A percentile compares a stretch with the other conserved stretches of the same genome.
phyloP scores from a whole-genome alignment of 2,329 filamentous ascomycete genomes.

The Aspergillus floridensis region DNA sequence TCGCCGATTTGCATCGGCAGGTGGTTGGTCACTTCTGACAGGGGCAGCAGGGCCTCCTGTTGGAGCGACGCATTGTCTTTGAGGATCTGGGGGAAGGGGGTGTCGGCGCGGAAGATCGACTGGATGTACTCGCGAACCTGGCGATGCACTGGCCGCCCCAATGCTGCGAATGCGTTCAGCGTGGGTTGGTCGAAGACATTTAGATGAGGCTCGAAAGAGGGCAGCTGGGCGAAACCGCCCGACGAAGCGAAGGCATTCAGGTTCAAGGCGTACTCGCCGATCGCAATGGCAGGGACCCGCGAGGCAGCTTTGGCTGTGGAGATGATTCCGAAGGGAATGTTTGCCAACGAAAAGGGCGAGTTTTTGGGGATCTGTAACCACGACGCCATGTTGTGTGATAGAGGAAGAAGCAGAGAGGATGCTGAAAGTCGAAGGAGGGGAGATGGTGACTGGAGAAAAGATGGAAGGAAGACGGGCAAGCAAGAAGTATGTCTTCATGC shows the following conservation, averaged over 20 bases:
- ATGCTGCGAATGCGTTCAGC: conserved; percentile 69
- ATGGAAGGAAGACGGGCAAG: not conserved
- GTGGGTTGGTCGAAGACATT: conserved; percentile 63
- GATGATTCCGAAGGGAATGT: conserved; percentile 82
- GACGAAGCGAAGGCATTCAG: conserved; percentile 60
- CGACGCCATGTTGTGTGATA: conserved; percentile 43
- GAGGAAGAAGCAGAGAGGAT: not conserved
- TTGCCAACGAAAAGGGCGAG: conserved; percentile 71
- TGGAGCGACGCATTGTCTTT: conserved; percentile 61
- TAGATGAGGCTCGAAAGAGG: conserved; percentile 57
- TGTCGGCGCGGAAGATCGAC: conserved; percentile 60
- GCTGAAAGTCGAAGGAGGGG: not conserved
- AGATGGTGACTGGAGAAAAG: not conserved
- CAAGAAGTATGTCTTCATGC: not conserved
- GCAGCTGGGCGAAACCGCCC: conserved; percentile 59
- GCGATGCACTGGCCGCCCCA: conserved; percentile 66
- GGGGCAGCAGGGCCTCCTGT: conserved; percentile 57
- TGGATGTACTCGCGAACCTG: conserved; percentile 69
- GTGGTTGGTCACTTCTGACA: conserved; percentile 62
- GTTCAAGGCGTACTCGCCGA: conserved; percentile 71
- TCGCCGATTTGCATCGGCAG: conserved; percentile 76
- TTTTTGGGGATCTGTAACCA: conserved; percentile 60
- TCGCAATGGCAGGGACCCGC: conserved; percentile 66
- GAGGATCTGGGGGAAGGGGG: conserved; percentile 59
- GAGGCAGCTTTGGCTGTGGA: conserved; percentile 57